These are phyloP conservation scores for Solanum raphanifolium DNA, from an alignment of 257 asterid species.

Conservation along the genomic window DNA sequence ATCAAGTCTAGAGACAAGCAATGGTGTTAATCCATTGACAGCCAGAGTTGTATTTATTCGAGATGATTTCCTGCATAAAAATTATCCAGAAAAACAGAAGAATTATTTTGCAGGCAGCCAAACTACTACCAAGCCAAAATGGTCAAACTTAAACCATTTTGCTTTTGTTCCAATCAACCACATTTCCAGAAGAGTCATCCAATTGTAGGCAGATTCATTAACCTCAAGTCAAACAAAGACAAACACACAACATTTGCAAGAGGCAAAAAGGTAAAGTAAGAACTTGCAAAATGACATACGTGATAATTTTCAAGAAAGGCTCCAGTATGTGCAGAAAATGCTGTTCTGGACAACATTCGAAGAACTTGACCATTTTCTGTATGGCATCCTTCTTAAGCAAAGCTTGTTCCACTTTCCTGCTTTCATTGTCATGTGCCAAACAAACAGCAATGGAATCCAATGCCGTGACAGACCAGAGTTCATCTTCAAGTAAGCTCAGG, in stretches of 20 bases:
- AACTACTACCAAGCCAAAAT: not conserved
- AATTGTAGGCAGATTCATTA: not conserved
- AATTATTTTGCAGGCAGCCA: not conserved
- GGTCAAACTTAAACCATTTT: not conserved
- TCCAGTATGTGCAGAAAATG: conserved; percentile 93
- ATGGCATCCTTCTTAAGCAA: conserved; percentile 83
- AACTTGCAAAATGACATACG: conserved; percentile 43
- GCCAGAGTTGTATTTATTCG: conserved; percentile 93
- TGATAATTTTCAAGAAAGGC: conserved; percentile 93
- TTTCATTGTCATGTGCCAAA: conserved; percentile 95
- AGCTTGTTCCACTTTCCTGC: conserved; percentile 88
- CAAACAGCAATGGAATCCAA: conserved; percentile 96
- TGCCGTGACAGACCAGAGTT: conserved; percentile 93
- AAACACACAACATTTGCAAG: not conserved
- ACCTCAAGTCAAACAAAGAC: not conserved
- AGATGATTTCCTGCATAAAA: conserved; percentile 81
- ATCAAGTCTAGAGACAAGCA: conserved; percentile 74
- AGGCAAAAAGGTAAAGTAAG: not conserved
- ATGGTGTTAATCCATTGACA: conserved; percentile 88
- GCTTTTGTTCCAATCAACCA: not conserved
- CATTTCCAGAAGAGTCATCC: not conserved
- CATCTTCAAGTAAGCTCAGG: conserved; percentile 92
- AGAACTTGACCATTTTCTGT: conserved; percentile 85
- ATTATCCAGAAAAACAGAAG: not conserved
- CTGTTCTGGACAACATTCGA: conserved; percentile 86